These are phyloP conservation scores for Teratosphaeriaceae sp. DNA, from an alignment of 2,329 filamentous ascomycete genomes.

Conservation along the genomic window DNA sequence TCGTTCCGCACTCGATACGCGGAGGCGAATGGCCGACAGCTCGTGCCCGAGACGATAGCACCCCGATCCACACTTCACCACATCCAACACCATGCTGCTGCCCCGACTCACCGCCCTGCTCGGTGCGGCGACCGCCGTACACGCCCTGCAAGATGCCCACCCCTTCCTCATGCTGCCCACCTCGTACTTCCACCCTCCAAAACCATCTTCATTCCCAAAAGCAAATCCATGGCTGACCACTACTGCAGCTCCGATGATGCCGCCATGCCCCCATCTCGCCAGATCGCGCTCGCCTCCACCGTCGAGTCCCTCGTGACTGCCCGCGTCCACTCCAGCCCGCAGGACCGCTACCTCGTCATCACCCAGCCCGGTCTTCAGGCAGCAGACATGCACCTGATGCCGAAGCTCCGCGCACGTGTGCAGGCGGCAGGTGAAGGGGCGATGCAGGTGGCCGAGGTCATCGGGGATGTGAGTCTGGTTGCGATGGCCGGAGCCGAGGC, in stretches of 20 bases:
- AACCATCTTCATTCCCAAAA: conserved; percentile 7
- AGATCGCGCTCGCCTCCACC: conserved; percentile 21
- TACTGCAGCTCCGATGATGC: conserved; percentile 9
- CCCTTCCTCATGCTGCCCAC: conserved; percentile 88
- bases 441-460: conserved; percentile 48
- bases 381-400: conserved; percentile 55
- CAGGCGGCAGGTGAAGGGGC: not conserved
- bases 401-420: conserved; percentile 17
- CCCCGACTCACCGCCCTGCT: conserved; percentile 19
- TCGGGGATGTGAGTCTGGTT: conserved; percentile 22
- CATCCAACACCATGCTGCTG: conserved; percentile 15
- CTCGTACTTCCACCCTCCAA: conserved; percentile 47
- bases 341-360: conserved; percentile 62
- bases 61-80: not conserved
- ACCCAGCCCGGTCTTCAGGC: conserved; percentile 68
- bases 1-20: not conserved
- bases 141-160: conserved; percentile 78
- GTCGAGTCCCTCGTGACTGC: conserved; percentile 29
- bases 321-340: conserved; percentile 38
- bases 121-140: conserved; percentile 32
- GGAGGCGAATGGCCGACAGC: too few relatives aligned
- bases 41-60: not conserved
- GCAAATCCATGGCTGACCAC: conserved; percentile 15
- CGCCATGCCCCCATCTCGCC: conserved; percentile 14
- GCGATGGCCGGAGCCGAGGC: conserved; percentile 44